Conservation (phyloP, 768 basidiomycete species). For the Nidula microcarpa region DNA sequence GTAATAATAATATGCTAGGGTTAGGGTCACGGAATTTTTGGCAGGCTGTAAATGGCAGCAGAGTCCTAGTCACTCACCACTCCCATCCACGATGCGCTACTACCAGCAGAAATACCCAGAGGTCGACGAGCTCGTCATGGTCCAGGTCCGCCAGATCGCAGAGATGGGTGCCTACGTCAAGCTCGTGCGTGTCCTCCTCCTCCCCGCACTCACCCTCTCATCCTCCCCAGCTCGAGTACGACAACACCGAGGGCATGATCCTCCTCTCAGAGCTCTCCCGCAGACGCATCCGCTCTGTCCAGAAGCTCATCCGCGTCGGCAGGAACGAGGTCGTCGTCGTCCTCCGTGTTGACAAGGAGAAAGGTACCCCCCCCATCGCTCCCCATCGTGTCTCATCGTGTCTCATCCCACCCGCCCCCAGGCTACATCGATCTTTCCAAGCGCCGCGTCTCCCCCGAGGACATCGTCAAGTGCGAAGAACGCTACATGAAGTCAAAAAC, state of each 20-base stretch:
- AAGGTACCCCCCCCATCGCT: conserved; percentile 51
- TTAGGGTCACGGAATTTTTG: no score
- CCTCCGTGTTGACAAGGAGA: conserved; percentile 97
- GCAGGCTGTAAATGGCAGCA: no score
- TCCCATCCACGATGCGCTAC: conserved; percentile 64
- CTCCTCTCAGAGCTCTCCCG: conserved; percentile 96
- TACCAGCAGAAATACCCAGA: conserved; percentile 93
- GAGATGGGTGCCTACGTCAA: conserved; percentile 99
- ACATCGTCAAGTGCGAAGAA: conserved; percentile 98
- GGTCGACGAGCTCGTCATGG: conserved; percentile 99
- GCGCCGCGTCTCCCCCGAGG: conserved; percentile 95
- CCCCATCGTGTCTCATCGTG: background rate
- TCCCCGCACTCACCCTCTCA: background rate
- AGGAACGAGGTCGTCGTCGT: conserved; percentile 99
- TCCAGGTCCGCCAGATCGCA: conserved; percentile 97
- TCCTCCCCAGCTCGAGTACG: conserved; percentile 82
- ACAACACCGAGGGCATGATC: conserved; percentile 99
- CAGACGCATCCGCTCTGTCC: conserved; percentile 93
- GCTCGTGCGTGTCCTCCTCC: conserved; percentile 55
- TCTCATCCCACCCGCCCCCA: no score
- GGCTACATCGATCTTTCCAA: conserved; percentile 99
- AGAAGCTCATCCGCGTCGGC: conserved; percentile 96
- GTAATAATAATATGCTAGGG: no score
- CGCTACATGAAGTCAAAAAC: conserved; percentile 98
- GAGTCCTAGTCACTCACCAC: background rate